A percentile compares a stretch with the other conserved stretches of the same genome.
Evolutionary conservation across 208 protist species (phyloP).

Genomic region (Crithidia bombi): DNA sequence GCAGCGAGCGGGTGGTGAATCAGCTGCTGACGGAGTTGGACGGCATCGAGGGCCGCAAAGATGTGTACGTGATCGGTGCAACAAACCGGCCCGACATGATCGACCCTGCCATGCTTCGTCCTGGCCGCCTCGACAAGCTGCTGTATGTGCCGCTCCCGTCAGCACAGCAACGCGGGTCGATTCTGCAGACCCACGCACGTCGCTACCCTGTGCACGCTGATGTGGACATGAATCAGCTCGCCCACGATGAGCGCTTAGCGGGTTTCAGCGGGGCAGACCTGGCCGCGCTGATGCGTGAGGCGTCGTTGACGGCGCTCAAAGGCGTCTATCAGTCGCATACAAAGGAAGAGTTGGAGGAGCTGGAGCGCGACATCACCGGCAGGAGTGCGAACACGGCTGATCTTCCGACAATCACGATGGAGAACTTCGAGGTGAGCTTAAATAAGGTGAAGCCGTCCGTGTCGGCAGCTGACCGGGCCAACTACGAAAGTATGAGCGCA

Average conservation of each 20-base stretch:
- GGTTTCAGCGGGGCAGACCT: constrained; percentile 97
- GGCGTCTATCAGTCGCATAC: constrained; percentile 66
- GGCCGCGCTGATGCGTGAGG: constrained; percentile 92
- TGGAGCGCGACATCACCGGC: constrained; percentile 79
- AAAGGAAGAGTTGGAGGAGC: constrained; percentile 61
- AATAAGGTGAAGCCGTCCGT: constrained; percentile 82
- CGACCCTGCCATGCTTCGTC: constrained; percentile 98
- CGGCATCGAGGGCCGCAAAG: constrained; percentile 95
- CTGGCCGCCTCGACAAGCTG: constrained; percentile 97
- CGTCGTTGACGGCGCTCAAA: constrained; percentile 87
- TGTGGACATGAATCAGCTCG: constrained; percentile 86
- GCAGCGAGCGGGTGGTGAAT: constrained; percentile 98
- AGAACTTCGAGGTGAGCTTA: constrained; percentile 74
- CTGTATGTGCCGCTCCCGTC: constrained; percentile 97
- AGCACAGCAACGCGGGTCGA: constrained; percentile 80
- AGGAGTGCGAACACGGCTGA: constrained; percentile 35
- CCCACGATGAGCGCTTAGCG: constrained; percentile 66
- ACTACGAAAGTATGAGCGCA: constrained; percentile 73
- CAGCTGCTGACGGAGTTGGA: constrained; percentile 99
- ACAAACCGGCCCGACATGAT: constrained; percentile 99
- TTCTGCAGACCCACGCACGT: constrained; percentile 90
- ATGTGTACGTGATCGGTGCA: constrained; percentile 98
- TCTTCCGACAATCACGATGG: constrained; percentile 64
- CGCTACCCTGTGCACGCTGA: constrained; percentile 85
- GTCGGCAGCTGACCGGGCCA: constrained; percentile 64